Base-by-base conservation (phyloP, 805 yeast species). In the Torulaspora franciscae region DNA sequence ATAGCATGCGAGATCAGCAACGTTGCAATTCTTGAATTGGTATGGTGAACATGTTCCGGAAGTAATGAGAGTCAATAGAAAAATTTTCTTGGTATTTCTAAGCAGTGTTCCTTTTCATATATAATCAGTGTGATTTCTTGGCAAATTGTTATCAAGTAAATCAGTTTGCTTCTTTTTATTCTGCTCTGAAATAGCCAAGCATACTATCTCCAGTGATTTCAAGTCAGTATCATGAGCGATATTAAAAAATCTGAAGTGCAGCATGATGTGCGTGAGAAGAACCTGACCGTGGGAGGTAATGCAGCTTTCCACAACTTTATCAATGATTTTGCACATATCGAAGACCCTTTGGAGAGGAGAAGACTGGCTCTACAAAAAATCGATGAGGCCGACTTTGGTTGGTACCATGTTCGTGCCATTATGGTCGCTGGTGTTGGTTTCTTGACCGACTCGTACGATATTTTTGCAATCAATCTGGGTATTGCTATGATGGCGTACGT, bases 361-460 rank as follows among this genome's bases (percentile, higher is more conserved):
- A 78, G 90, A 73, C 70, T 85, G 61, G 95, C 95, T 34, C 71
- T 85, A 62, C 88, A 84, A 65, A 85, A 84, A 62, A 85, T 85
- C 52, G 95, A 85, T 67, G 80, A 82, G 55, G 85, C 88, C 43
- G 67, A 73, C 0, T 85, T 85, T 56, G 86, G 90, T 47, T 82
- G 89, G 93, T 82, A 85, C 60, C 93, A 85, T 59, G 67, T 85
- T 43, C 79, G 87, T 68, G 85, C 88, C 73, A 84, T 86, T 58
- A 64, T 78, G 67, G 88, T 86, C 63, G 95, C 95, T 9, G 88
- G 96, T 74, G 93, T 88, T 54, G 96, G 96, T 65, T 88, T 88
- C 79, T 67, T 89, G 69, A 88, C 95, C 24, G 96, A 88, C 70
- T 80, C 96, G 45, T 88, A 89, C 68, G 96, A 89, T 73, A 85